Conservation (phyloP, 2,329 filamentous ascomycete genomes). For the Monilinia fructigena region DNA sequence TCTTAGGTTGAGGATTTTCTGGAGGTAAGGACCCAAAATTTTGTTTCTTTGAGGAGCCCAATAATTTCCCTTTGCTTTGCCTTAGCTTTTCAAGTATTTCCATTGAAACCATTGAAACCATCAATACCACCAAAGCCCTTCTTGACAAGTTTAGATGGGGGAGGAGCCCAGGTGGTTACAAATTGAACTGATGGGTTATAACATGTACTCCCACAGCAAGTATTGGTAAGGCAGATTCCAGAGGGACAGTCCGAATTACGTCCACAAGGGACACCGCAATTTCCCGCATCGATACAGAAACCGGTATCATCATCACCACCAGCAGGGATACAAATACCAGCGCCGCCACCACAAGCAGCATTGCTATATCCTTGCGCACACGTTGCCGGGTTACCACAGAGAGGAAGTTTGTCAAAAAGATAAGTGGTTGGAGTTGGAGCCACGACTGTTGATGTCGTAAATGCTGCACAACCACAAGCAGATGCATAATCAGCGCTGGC, state of each 20-base stretch:
- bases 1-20: constrained; percentile 4
- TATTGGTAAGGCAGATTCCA: constrained; percentile 7
- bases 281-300: constrained; percentile 11
- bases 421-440: constrained; percentile 15
- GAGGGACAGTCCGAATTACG: constrained; percentile 7
- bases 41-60: neutral
- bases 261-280: neutral
- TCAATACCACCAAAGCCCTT: neutral
- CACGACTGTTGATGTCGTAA: neutral
- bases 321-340: constrained; percentile 12
- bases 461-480: constrained; percentile 15
- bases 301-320: constrained; percentile 1
- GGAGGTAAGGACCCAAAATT: constrained; percentile 3
- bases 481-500: constrained; percentile 13
- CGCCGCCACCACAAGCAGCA: constrained; percentile 7
- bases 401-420: constrained; percentile 11
- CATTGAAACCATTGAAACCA: neutral
- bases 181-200: constrained; percentile 3
- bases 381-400: constrained; percentile 6
- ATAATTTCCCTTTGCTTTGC: neutral
- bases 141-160: constrained; percentile 1
- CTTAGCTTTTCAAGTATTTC: neutral
- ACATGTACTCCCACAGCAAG: constrained; percentile 14
- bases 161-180: neutral
- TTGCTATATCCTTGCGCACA: constrained; percentile 6